Conservation (phyloP, 2,329 filamentous ascomycete genomes). For the Eutypella sp. region DNA sequence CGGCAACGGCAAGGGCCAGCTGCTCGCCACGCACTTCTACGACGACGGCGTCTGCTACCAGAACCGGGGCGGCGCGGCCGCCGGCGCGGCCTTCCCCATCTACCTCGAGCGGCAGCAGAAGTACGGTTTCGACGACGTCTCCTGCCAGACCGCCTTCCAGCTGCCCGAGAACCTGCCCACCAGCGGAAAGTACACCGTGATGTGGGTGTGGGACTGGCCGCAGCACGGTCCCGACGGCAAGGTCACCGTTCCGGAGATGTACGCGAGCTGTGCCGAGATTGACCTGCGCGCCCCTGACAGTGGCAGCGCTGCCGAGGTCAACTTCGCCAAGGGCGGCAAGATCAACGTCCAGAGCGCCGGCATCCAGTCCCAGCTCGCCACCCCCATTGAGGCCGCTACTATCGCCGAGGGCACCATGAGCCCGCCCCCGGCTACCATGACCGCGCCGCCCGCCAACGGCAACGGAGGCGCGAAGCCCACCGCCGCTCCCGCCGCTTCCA, state of each 20-base stretch:
- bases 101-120: constrained; percentile 53
- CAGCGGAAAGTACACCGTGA: constrained; percentile 69
- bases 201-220: constrained; percentile 98
- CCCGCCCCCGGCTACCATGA: constrained; percentile 16
- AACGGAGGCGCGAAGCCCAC: neutral
- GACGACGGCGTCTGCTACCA: constrained; percentile 93
- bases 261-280: constrained; percentile 47
- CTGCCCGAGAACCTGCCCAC: constrained; percentile 62
- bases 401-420: constrained; percentile 24
- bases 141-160: constrained; percentile 77
- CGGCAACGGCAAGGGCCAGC: constrained; percentile 69
- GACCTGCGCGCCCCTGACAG: constrained; percentile 22
- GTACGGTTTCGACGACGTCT: constrained; percentile 56
- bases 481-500: constrained; percentile 10
- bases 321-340: constrained; percentile 29
- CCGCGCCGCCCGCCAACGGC: constrained; percentile 2
- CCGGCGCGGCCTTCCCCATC: constrained; percentile 33
- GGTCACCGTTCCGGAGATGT: constrained; percentile 51
- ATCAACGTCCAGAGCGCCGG: constrained; percentile 25
- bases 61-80: constrained; percentile 46
- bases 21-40: constrained; percentile 74
- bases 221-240: constrained; percentile 44
- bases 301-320: constrained; percentile 33
- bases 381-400: constrained; percentile 30
- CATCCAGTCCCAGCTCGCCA: constrained; percentile 41